Evolutionary conservation across 1,139 yeast species (phyloP).

Genomic region (Pichia sp.): DNA sequence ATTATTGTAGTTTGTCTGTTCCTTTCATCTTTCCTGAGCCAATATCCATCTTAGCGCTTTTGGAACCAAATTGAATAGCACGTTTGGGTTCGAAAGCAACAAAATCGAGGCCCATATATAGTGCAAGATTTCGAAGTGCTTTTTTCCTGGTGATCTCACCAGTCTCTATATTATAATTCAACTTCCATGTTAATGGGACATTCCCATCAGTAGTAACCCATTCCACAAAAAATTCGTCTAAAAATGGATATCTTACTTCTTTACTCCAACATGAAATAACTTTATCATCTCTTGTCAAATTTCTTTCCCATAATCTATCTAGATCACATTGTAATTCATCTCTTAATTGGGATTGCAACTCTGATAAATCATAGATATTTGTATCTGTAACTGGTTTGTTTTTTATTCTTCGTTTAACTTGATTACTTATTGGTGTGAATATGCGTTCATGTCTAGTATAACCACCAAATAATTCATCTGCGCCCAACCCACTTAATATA

Average conservation of each 20-base stretch:
- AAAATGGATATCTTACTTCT: conserved; percentile 83
- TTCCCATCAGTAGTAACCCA: conserved; percentile 40
- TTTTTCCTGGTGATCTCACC: conserved; percentile 49
- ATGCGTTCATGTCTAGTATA: conserved; percentile 69
- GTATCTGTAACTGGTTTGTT: conserved; percentile 21
- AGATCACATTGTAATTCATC: conserved; percentile 66
- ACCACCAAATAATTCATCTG: conserved; percentile 93
- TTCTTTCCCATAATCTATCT: conserved; percentile 65
- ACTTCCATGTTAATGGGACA: conserved; percentile 50
- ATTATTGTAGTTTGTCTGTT: conserved; percentile 38
- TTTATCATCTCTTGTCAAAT: conserved; percentile 86
- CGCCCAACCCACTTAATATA: conserved; percentile 86
- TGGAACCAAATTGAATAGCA: conserved; percentile 95
- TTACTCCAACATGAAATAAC: conserved; percentile 83
- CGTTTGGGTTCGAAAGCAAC: conserved; percentile 78
- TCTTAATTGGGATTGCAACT: conserved; percentile 34
- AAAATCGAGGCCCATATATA: conserved; percentile 40
- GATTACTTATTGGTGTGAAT: conserved; percentile 33
- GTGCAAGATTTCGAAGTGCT: conserved; percentile 60
- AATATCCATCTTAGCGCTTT: conserved; percentile 84
- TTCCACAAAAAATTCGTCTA: conserved; percentile 57
- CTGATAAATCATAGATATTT: conserved; percentile 15
- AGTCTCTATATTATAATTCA: conserved; percentile 26
- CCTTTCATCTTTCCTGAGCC: conserved; percentile 66
- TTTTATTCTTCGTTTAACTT: conserved; percentile 17